Conservation (phyloP, 306 rosid genomes). For the Fragaria nilgerrensis region DNA sequence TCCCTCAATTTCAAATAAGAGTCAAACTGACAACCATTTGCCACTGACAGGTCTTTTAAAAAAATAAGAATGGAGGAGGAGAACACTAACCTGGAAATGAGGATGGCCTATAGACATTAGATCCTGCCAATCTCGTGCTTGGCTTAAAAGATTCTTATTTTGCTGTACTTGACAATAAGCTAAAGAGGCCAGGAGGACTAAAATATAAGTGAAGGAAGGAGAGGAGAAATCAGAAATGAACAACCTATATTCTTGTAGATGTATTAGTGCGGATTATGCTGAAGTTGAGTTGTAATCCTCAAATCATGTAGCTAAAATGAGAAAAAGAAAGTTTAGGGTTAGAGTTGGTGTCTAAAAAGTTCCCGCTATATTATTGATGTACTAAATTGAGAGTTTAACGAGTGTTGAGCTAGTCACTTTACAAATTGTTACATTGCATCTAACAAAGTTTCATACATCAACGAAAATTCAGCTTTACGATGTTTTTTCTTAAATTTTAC, state of each 20-base stretch:
- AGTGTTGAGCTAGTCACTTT: not conserved
- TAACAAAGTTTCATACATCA: too few relatives aligned
- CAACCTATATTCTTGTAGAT: not conserved
- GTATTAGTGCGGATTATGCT: not conserved
- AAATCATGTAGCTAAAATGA: not conserved
- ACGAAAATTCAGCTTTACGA: too few relatives aligned
- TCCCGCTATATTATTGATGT: not conserved
- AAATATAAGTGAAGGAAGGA: not conserved
- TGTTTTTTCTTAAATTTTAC: too few relatives aligned
- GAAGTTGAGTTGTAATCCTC: not conserved
- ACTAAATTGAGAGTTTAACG: not conserved
- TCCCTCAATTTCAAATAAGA: not conserved
- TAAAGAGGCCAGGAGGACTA: not conserved
- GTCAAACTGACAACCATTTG: constrained; percentile 3
- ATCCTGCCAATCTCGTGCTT: constrained; percentile 6
- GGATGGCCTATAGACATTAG: not conserved
- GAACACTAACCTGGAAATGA: not conserved
- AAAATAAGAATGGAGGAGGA: not conserved
- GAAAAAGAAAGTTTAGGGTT: not conserved
- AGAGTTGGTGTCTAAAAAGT: not conserved
- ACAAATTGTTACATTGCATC: not conserved
- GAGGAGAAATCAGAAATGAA: not conserved
- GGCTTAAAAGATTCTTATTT: constrained; percentile 2
- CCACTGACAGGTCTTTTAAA: not conserved
- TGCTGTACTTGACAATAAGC: not conserved